These are phyloP conservation scores for Xylaria curta DNA, from an alignment of 495 filamentous ascomycete species.

Conservation along the genomic window DNA sequence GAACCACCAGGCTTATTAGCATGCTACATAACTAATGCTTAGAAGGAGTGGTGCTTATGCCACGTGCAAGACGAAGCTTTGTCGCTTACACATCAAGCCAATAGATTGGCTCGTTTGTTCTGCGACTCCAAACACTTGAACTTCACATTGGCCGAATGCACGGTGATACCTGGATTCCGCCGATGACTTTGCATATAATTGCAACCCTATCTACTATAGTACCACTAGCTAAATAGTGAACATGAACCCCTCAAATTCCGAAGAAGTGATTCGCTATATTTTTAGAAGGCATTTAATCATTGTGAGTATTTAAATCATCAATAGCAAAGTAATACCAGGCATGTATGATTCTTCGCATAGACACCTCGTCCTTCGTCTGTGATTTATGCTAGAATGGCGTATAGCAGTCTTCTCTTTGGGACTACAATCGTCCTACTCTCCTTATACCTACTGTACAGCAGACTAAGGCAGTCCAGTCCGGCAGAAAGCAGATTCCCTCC, in stretches of 20 bases:
- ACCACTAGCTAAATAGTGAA: too few relatives aligned
- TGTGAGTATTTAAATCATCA: neutral
- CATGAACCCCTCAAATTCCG: neutral
- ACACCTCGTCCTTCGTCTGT: too few relatives aligned
- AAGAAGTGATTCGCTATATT: neutral
- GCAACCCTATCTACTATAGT: neutral
- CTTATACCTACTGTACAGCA: neutral
- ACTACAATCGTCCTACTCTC: neutral
- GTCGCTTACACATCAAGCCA: neutral
- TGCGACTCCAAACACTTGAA: neutral
- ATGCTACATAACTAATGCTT: neutral
- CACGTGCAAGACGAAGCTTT: neutral
- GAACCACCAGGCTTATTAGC: neutral
- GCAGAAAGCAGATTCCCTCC: slow-evolving; percentile 7
- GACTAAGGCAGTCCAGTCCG: neutral
- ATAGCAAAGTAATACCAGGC: neutral
- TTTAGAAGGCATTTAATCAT: neutral
- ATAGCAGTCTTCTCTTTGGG: neutral
- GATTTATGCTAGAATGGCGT: neutral
- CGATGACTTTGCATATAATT: neutral
- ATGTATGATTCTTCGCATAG: neutral
- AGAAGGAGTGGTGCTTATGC: neutral
- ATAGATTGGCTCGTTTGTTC: neutral
- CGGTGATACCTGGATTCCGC: neutral
- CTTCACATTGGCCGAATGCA: neutral